Conservation (phyloP, 2,329 filamentous ascomycete genomes). For the Pseudogymnoascus sp. region DNA sequence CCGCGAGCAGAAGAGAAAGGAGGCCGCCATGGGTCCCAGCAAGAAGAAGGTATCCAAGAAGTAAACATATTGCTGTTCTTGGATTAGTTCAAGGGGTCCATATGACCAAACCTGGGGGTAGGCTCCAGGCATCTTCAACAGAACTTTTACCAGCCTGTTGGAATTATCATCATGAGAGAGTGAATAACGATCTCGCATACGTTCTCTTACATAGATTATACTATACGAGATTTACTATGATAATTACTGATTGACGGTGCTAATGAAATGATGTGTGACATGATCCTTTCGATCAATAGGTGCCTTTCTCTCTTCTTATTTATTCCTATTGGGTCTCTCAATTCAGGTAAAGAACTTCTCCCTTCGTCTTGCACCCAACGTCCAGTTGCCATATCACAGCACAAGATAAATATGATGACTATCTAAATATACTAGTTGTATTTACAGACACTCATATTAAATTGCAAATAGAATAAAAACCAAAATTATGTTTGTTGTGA, state of each 20-base stretch:
- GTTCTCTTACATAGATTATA: constrained; percentile 10
- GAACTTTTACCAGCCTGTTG: background rate
- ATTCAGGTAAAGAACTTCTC: background rate
- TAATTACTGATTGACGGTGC: background rate
- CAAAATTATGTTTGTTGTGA: background rate
- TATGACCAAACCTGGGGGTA: background rate
- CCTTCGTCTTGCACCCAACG: background rate
- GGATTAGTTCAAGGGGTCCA: background rate
- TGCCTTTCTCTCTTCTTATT: background rate
- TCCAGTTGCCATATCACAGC: background rate
- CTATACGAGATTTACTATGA: constrained; percentile 9
- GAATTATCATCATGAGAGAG: background rate
- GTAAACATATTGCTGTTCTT: constrained; percentile 13
- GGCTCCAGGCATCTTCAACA: background rate
- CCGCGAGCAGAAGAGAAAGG: constrained; percentile 36
- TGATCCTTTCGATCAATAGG: background rate
- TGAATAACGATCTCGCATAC: constrained; percentile 5
- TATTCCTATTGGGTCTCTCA: background rate
- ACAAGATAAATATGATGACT: background rate
- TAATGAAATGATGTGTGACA: background rate
- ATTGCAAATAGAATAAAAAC: background rate
- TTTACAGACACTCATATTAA: background rate
- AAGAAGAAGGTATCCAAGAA: constrained; percentile 23
- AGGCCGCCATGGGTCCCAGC: constrained; percentile 27
- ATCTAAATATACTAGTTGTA: no score